Evolutionary conservation across 75 land plant species (phyloP).

Genomic region (Cryptomeria japonica): DNA sequence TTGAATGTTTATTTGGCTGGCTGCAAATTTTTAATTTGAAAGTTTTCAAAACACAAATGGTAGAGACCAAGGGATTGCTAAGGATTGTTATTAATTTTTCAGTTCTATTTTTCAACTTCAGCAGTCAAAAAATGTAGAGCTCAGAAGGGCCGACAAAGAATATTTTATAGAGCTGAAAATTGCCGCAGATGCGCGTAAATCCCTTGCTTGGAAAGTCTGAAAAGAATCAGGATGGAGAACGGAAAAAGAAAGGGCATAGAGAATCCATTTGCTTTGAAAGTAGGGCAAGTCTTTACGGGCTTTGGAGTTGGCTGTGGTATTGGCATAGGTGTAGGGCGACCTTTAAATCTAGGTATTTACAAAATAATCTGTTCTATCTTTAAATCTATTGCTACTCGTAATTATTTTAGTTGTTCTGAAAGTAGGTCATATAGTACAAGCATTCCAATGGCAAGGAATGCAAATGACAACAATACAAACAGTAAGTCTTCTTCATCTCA

Average conservation of each 20-base stretch:
- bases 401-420: neutral
- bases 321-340: conserved; percentile 94
- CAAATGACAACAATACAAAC: neutral
- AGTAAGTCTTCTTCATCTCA: neutral
- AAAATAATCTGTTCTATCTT: neutral
- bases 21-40: neutral
- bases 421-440: neutral
- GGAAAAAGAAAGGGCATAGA: conserved; percentile 24
- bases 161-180: neutral
- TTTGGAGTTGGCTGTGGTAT: conserved; percentile 95
- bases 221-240: neutral
- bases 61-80: neutral
- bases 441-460: conserved; percentile 1
- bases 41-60: neutral
- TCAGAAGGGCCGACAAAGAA: neutral
- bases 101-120: neutral
- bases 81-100: neutral
- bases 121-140: neutral
- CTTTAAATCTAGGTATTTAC: conserved; percentile 68
- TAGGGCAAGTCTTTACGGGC: conserved; percentile 94
- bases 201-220: neutral
- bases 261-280: conserved; percentile 88
- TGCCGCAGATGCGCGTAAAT: neutral
- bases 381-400: neutral
- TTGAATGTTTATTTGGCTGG: neutral